Base-by-base conservation (phyloP, 1,284 basidiomycete genomes). In the Ustanciosporium gigantosporum region DNA sequence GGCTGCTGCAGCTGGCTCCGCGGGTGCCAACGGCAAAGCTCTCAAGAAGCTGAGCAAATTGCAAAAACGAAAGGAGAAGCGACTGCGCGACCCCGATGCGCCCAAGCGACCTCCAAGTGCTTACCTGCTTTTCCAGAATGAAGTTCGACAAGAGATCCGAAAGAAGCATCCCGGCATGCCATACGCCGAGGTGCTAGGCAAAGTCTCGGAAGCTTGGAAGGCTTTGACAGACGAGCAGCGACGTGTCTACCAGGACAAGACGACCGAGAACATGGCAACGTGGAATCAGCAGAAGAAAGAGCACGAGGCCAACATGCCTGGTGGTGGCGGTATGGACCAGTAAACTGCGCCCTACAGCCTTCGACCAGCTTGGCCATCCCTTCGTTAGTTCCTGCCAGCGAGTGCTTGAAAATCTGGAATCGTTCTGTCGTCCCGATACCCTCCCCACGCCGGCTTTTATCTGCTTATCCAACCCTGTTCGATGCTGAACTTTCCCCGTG, bases 121-220 rank as follows among this genome's bases (percentile, higher is more conserved):
- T 19, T 73, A 73, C 38, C 55, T 73, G n/a, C 47, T 71, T 2
- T 73, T 69, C 56, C 71, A 73, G 47, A 73, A 73, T 46, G 70
- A 73, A 39, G 66, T 73, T 23, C 62, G 71, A 20, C 53, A 66
- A 31, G 65, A 73, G 36, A 67, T 72, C 45, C 52, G 66, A 34
- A 59, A 65, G 35, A 58, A 66, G 43, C 60, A 65, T 37, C 67
- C 69, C 7, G 67, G 68, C 31, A 42, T 69, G 51, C 40, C 66
- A 0, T 71, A 73, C 46, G 40, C 56, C 21, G 69, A 67, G 25
- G 59, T 73, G 19, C 42, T 71, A 15, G 64, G 68, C 50, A 71
- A 71, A 51, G 55, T 71, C 7, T 58, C 65, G 21, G 59, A 67
- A 40, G 68, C 66, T 9, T 73, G 69, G 70, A 70, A 73, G 55